Base-by-base conservation (phyloP, 1,284 basidiomycete genomes). In the Ustilago esculenta region DNA sequence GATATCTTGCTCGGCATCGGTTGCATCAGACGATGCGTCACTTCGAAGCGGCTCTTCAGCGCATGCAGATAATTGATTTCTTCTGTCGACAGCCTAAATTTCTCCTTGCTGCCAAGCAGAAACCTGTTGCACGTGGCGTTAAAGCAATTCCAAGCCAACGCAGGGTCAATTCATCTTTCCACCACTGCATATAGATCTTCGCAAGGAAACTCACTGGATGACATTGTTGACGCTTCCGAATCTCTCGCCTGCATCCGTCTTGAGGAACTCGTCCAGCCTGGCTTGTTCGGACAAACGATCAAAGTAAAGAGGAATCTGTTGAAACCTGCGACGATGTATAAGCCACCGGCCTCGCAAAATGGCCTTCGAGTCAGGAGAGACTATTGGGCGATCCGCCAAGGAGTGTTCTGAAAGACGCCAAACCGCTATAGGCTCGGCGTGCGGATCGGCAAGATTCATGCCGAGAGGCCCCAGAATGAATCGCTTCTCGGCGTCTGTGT, bases 191-290 rank as follows among this genome's bases (percentile, higher is more conserved):
- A 20, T 14, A 37, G 9, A 27, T 3, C 23, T 29, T 42, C 17
- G 20, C 20, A 20, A 8, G 23, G 18, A 32, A 8, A 60, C 51
- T 44, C 33, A 60, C 57, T 14, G 14, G 11, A 63, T 42, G 23
- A 63, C 18, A 2, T 33, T 9, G 15, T 41, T 24, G 18, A 32
- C 43, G 8, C 43, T 40, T 1, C 17, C 27, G 7, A 55, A 63
- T 10, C 59, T 44, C 5, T 15, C 52, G 4, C 47, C 52, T 33
- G 46, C 48, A 23, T 55, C 37, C 4, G 47, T 37, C 15, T 44
- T 15, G 17, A 50, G 14, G 23, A 35, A 47, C 18, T 20, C 42
- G 3, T 9, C 1, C 21, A 47, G n/a, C 0, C 24, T 21, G 0
- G 6, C 21, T 2, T 51, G 23, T 9, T 17, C 20, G 5, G n/a